phyloP scores from a whole-genome alignment of 2,329 filamentous ascomycete species.

The Alternaria gansuensis region DNA sequence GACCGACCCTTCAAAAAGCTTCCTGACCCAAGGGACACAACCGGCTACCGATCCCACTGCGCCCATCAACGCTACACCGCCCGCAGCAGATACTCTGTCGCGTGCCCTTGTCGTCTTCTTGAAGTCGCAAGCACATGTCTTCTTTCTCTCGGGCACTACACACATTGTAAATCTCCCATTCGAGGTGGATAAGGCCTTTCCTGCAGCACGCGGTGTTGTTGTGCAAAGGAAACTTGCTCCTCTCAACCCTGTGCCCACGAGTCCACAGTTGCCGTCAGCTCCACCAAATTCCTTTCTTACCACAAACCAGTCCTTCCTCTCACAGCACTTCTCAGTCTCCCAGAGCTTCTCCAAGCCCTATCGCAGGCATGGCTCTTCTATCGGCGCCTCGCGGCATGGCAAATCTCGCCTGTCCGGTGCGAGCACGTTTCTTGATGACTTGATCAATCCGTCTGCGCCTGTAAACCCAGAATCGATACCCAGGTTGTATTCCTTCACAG shows the following conservation, averaged over 20 bases:
- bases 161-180: constrained; percentile 95
- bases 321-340: constrained; percentile 66
- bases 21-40: constrained; percentile 48
- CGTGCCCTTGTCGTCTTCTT: constrained; percentile 86
- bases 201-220: constrained; percentile 82
- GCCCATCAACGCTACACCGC: constrained; percentile 29
- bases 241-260: constrained; percentile 50
- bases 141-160: constrained; percentile 85
- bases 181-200: constrained; percentile 86
- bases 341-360: constrained; percentile 50
- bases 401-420: constrained; percentile 36
- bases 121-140: constrained; percentile 91
- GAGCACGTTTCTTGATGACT: constrained; percentile 44
- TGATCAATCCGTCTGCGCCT: constrained; percentile 37
- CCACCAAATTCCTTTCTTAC: constrained; percentile 86
- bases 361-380: constrained; percentile 42
- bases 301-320: constrained; percentile 52
- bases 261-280: constrained; percentile 60
- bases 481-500: constrained; percentile 81
- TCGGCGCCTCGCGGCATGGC: constrained; percentile 35
- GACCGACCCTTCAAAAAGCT: constrained; percentile 30
- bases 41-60: constrained; percentile 42
- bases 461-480: constrained; percentile 66
- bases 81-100: constrained; percentile 40
- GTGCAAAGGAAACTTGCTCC: constrained; percentile 79